These are phyloP conservation scores for Xylariaceae sp. DNA, from an alignment of 2,329 filamentous ascomycete genomes.

Conservation along the genomic window DNA sequence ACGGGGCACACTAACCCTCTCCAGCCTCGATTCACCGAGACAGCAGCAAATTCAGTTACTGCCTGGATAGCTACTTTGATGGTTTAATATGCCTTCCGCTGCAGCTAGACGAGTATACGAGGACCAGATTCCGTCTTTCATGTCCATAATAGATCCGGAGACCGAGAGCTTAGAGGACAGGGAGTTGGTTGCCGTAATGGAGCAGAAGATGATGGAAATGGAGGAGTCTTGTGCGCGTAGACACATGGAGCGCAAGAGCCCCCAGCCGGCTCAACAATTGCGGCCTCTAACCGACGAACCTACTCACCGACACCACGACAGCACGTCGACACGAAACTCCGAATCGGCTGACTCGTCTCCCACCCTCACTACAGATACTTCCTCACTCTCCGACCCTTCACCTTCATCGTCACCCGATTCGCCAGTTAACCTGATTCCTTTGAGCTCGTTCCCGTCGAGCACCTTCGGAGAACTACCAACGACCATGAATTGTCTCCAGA, in stretches of 20 bases:
- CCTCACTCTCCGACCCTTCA: slow-evolving; percentile 82
- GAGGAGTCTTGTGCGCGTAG: slow-evolving; percentile 35
- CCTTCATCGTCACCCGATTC: slow-evolving; percentile 92
- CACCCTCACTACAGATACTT: slow-evolving; percentile 87
- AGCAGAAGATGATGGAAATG: slow-evolving; percentile 48
- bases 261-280: slow-evolving; percentile 36
- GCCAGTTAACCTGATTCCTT: slow-evolving; percentile 66
- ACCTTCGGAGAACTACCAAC: slow-evolving; percentile 46
- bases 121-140: slow-evolving; percentile 69
- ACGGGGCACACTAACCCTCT: slow-evolving; percentile 1
- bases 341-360: slow-evolving; percentile 92
- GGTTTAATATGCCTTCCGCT: slow-evolving; percentile 54
- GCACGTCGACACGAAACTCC: slow-evolving; percentile 70
- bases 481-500: slow-evolving; percentile 42
- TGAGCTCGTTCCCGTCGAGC: slow-evolving; percentile 62
- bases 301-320: slow-evolving; percentile 67
- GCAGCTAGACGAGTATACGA: slow-evolving; percentile 57
- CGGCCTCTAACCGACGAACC: slow-evolving; percentile 41
- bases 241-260: slow-evolving; percentile 26
- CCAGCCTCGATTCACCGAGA: background rate
- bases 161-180: slow-evolving; percentile 49
- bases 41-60: slow-evolving; percentile 1
- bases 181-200: slow-evolving; percentile 49
- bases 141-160: slow-evolving; percentile 68
- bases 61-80: background rate